Conservation (phyloP, 768 basidiomycete species). For the Collybia mongolica region DNA sequence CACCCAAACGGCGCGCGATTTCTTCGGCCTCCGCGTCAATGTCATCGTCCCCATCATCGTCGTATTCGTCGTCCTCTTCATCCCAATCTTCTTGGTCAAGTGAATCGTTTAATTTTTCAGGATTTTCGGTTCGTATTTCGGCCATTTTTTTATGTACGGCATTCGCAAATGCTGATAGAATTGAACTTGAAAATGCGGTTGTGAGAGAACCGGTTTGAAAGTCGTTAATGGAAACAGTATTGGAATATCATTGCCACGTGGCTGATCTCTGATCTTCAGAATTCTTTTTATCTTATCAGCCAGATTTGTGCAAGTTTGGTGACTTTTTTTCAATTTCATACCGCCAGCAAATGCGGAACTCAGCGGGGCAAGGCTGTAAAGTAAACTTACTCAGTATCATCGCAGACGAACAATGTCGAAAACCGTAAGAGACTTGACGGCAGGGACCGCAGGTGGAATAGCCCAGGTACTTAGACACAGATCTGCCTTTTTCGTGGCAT, state of each 20-base stretch:
- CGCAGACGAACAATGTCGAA: constrained; percentile 42
- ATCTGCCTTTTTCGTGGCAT: constrained; percentile 10
- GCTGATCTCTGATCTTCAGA: background rate
- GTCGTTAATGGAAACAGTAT: no score
- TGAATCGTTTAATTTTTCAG: background rate
- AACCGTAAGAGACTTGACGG: constrained; percentile 83
- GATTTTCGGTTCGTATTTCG: constrained; percentile 5
- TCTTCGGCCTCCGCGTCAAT: constrained; percentile 72
- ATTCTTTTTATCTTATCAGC: constrained; percentile 27
- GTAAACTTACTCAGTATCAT: constrained; percentile 1
- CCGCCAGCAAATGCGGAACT: constrained; percentile 1
- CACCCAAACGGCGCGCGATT: constrained; percentile 71
- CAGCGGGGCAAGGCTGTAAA: constrained; percentile 5
- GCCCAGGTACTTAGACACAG: constrained; percentile 58
- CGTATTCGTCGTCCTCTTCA: constrained; percentile 41
- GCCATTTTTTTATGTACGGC: constrained; percentile 5
- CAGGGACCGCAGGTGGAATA: constrained; percentile 90
- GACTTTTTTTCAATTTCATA: constrained; percentile 10
- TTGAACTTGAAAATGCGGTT: constrained; percentile 3
- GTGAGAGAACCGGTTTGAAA: constrained; percentile 9
- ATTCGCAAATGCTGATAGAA: background rate
- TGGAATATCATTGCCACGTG: background rate
- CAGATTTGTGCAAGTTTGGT: constrained; percentile 30
- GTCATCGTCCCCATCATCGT: constrained; percentile 53
- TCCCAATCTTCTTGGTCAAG: constrained; percentile 7